Evolutionary conservation across 257 asterid species (phyloP).

Genomic region (Solanum chilense): DNA sequence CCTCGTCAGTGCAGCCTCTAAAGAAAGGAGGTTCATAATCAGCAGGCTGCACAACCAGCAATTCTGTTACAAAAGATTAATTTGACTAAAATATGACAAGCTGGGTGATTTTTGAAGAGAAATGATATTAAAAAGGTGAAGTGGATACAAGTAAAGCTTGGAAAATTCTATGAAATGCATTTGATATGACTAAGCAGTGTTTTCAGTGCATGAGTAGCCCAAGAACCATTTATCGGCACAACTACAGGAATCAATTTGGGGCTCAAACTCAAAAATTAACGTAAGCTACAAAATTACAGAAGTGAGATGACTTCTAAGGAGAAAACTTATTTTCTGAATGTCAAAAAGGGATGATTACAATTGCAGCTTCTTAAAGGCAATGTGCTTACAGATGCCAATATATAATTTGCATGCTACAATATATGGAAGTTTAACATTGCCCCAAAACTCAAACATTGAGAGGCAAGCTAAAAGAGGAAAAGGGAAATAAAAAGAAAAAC

Average conservation of each 20-base stretch:
- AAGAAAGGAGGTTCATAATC: conserved; percentile 98
- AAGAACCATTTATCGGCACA: background rate
- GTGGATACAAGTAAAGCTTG: background rate
- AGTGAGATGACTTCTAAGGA: background rate
- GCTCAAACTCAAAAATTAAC: background rate
- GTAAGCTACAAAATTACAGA: background rate
- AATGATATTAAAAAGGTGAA: background rate
- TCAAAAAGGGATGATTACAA: background rate
- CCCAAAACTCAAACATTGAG: background rate
- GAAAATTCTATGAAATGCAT: background rate
- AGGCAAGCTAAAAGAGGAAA: background rate
- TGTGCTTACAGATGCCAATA: background rate
- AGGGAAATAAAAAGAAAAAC: background rate
- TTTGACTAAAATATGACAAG: background rate
- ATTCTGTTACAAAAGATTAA: background rate
- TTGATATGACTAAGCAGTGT: background rate
- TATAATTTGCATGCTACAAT: background rate
- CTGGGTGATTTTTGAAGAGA: background rate
- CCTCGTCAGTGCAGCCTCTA: conserved; percentile 80
- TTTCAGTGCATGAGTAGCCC: background rate
- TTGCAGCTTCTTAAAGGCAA: background rate
- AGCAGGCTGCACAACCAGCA: conserved; percentile 65
- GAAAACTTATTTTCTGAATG: background rate
- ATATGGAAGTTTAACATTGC: background rate
- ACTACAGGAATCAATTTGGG: background rate